Evolutionary conservation across 371 early-diverging fungal species (phyloP), one percentile per base, ranked within the genome.

Genomic region (Mucor plumbeus): DNA sequence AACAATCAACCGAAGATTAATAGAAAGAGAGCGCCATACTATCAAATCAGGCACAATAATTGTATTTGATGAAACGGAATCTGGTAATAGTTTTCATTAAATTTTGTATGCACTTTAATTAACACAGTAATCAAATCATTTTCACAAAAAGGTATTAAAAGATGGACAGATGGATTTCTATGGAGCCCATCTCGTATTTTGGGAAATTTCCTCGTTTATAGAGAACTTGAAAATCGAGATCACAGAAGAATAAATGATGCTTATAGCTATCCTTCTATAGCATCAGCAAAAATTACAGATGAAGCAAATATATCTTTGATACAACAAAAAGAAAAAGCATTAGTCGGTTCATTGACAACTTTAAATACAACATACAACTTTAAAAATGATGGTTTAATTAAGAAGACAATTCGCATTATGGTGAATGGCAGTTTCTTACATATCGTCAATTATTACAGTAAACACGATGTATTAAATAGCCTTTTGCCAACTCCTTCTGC

Each of bases 361-460:
- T 47, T 66, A 17, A 70, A 70, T n/a, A 86, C 83, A 67, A 80
- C 85, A 21, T 86, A 88, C 74, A 74, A 85, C 65, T 87, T 92
- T 68, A 92, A 91, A 67, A 88, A 90, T 56, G 84, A 89, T 67
- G 95, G 95, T 0, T 78, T 95, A 14, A 90, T 94, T 67, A 95
- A 95, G 70, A 93, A 93, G 75, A 89, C 95, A 9, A 87, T 95
- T 78, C 92, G 93, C 26, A 85, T 94, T 56, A 85, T 88, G 47
- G 85, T 87, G 58, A 87, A 93, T 74, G 91, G 91, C 38, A 85
- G 87, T 40, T 85, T 87, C 43, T 88, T 92, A 68, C 95, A 94
- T 67, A 80, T 95, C 68, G 91, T 95, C 59, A 92, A 90, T 59
- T 95, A 95, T 71, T 94, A 94, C 69, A 83, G 86, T 57, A 88